A percentile compares a stretch with the other conserved stretches of the same genome.
phyloP scores from a whole-genome alignment of 2,329 filamentous ascomycete species.

The Arachnopeziza araneosa region DNA sequence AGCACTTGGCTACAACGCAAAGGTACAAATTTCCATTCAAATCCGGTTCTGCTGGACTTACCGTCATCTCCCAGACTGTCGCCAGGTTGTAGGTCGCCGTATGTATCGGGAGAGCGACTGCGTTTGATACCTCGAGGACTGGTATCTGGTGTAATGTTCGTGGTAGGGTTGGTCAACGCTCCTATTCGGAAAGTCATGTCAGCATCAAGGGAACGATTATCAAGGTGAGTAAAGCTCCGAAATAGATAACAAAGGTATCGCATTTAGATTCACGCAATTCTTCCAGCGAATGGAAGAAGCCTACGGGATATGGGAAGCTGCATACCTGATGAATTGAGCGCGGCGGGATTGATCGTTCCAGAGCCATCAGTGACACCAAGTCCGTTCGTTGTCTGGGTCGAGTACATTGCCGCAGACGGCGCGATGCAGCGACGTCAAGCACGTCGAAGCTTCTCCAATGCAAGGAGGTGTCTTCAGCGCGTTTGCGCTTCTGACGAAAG shows the following conservation, averaged over 20 bases:
- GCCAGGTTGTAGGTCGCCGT: slow-evolving; percentile 47
- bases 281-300: slow-evolving; percentile 11
- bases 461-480: background rate
- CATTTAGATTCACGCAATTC: slow-evolving; percentile 2
- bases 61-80: slow-evolving; percentile 65
- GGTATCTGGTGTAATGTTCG: slow-evolving; percentile 45
- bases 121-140: slow-evolving; percentile 69
- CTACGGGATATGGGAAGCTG: slow-evolving; percentile 4
- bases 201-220: slow-evolving; percentile 7
- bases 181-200: slow-evolving; percentile 20
- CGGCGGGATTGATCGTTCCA: slow-evolving; percentile 87
- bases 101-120: slow-evolving; percentile 62
- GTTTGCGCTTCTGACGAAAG: background rate
- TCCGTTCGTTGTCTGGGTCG: slow-evolving; percentile 63
- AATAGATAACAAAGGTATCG: background rate
- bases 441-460: slow-evolving; percentile 18
- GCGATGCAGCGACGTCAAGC: slow-evolving; percentile 36
- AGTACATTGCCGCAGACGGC: slow-evolving; percentile 40
- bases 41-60: slow-evolving; percentile 44
- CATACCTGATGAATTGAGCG: slow-evolving; percentile 73
- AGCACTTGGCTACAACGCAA: slow-evolving; percentile 25
- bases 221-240: background rate
- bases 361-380: slow-evolving; percentile 60
- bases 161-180: slow-evolving; percentile 29
- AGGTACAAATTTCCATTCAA: background rate